Evolutionary conservation across 2,329 filamentous ascomycete species (phyloP).

Genomic region (Sporothrix curviconia): DNA sequence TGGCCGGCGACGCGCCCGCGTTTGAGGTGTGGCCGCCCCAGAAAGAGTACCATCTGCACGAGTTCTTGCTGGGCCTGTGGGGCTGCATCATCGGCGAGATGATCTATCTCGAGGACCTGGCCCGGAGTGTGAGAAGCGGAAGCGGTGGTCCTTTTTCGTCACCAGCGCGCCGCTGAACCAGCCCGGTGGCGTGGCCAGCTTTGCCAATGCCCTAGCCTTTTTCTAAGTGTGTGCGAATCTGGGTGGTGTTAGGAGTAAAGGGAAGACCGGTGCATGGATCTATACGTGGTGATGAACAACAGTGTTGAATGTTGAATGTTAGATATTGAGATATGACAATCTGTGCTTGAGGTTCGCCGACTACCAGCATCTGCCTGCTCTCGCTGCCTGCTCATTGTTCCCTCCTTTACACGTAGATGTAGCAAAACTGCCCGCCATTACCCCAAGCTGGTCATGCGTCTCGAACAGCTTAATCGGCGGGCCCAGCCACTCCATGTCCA

Average conservation of each 20-base stretch:
- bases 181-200: constrained; percentile 11
- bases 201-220: constrained; percentile 12
- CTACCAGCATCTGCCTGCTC: too few relatives aligned
- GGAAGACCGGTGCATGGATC: too few relatives aligned
- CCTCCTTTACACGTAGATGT: constrained; percentile 24
- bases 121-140: constrained; percentile 11
- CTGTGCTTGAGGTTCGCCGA: too few relatives aligned
- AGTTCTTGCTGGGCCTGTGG: constrained; percentile 43
- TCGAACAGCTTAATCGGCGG: constrained; percentile 21
- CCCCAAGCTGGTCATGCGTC: constrained; percentile 26
- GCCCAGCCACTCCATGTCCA: constrained; percentile 25
- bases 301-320: not conserved
- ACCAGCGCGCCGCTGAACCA: constrained; percentile 12
- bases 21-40: constrained; percentile 43
- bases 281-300: too few relatives aligned
- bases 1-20: constrained; percentile 55
- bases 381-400: too few relatives aligned
- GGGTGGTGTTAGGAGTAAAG: not conserved
- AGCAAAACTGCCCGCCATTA: constrained; percentile 23
- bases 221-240: not conserved
- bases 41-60: constrained; percentile 36
- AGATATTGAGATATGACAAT: not conserved
- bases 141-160: constrained; percentile 13
- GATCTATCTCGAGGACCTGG: constrained; percentile 41
- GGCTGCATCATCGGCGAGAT: constrained; percentile 51